A percentile compares a stretch with the other conserved stretches of the same genome.
Evolutionary conservation across 2,329 filamentous ascomycete species (phyloP).

Genomic region (Cladorrhinum sp.): DNA sequence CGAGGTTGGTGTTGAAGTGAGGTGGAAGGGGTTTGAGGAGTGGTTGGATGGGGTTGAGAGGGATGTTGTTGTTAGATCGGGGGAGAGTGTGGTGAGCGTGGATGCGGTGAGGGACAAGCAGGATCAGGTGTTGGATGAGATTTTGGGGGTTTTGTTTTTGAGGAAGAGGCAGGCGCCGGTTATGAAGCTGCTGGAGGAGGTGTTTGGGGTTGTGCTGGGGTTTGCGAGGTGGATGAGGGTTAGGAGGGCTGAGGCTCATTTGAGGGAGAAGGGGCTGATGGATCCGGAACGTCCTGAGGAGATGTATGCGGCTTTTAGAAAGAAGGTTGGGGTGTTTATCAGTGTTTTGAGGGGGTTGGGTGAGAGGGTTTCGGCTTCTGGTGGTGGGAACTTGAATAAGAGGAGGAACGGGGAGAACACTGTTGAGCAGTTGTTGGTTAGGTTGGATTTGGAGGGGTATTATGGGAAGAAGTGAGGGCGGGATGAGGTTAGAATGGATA

Average conservation of each 20-base stretch:
- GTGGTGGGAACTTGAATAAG: slow-evolving; percentile 25
- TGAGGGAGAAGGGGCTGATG: slow-evolving; percentile 26
- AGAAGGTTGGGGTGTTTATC: slow-evolving; percentile 71
- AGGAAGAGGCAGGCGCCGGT: slow-evolving; percentile 72
- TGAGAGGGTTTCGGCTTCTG: slow-evolving; percentile 54
- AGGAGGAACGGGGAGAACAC: slow-evolving; percentile 26
- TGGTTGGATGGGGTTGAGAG: slow-evolving; percentile 63
- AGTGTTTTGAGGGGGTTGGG: slow-evolving; percentile 65
- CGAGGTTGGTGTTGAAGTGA: slow-evolving; percentile 68
- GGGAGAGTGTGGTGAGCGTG: slow-evolving; percentile 47
- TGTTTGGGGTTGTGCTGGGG: slow-evolving; percentile 67
- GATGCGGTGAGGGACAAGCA: slow-evolving; percentile 67
- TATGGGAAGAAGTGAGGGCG: slow-evolving; percentile 16
- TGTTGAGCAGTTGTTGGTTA: slow-evolving; percentile 29
- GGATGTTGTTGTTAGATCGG: background rate
- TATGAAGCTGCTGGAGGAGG: slow-evolving; percentile 69
- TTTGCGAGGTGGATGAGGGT: slow-evolving; percentile 58
- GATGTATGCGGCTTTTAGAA: slow-evolving; percentile 65
- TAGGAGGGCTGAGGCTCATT: slow-evolving; percentile 17
- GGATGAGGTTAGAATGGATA: background rate
- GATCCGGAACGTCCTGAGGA: slow-evolving; percentile 32
- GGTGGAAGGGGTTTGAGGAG: slow-evolving; percentile 68
- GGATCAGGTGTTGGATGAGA: slow-evolving; percentile 69
- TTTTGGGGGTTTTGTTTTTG: slow-evolving; percentile 70
- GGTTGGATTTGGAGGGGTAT: slow-evolving; percentile 32